Evolutionary conservation across 2,329 filamentous ascomycete genomes (phyloP).

Genomic region (Orbilia brochopaga): DNA sequence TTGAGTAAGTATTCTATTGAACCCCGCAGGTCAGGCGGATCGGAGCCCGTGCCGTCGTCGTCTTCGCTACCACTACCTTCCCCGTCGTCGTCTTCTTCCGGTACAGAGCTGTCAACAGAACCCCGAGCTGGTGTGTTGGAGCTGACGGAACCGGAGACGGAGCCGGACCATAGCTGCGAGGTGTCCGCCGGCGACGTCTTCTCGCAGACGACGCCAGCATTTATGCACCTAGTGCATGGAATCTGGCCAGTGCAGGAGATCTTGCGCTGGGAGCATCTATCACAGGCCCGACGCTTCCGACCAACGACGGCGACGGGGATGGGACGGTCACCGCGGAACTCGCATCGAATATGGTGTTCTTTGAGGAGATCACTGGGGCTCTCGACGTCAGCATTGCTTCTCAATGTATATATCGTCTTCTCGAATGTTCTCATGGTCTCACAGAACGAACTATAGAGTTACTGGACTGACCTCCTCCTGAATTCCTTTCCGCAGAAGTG

Average conservation of each 20-base stretch:
- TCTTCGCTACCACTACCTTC: slow-evolving; percentile 13
- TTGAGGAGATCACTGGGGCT: slow-evolving; percentile 32
- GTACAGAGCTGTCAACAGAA: slow-evolving; percentile 30
- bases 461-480: slow-evolving; percentile 28
- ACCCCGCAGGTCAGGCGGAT: slow-evolving; percentile 35
- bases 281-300: slow-evolving; percentile 44
- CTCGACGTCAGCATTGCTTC: not conserved
- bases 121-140: slow-evolving; percentile 15
- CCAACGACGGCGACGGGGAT: slow-evolving; percentile 45
- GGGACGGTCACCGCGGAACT: slow-evolving; percentile 47
- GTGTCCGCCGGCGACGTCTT: slow-evolving; percentile 31
- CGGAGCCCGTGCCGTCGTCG: slow-evolving; percentile 33
- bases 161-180: slow-evolving; percentile 17
- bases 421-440: no score
- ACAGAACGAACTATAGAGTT: not conserved
- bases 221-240: slow-evolving; percentile 37
- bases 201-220: slow-evolving; percentile 37
- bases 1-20: slow-evolving; percentile 46
- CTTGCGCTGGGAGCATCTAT: slow-evolving; percentile 47
- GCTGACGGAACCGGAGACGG: not conserved
- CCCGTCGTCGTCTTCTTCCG: slow-evolving; percentile 25
- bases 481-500: slow-evolving; percentile 47
- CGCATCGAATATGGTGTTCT: slow-evolving; percentile 48
- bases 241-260: slow-evolving; percentile 44
- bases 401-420: no score